Percentiles rank a stretch among this genome's conserved stretches.
phyloP scores from a whole-genome alignment of 805 yeast species.

The Candida orba region DNA sequence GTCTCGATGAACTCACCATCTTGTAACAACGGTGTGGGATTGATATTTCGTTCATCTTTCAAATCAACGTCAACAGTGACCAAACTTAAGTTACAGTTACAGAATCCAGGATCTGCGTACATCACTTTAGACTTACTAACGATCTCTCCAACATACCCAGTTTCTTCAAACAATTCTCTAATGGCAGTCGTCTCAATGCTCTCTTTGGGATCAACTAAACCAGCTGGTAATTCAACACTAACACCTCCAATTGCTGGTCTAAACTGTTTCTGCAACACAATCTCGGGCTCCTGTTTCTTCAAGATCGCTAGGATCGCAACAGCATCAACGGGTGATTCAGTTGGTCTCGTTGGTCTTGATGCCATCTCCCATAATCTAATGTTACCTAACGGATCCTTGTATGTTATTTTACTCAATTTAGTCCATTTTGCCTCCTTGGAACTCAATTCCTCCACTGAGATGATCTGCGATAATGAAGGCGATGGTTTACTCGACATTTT shows the following conservation, averaged over 20 bases:
- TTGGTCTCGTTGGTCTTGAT: constrained; percentile 31
- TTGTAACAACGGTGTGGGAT: constrained; percentile 73
- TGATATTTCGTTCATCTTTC: constrained; percentile 50
- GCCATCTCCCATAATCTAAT: constrained; percentile 89
- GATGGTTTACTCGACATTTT: constrained; percentile 22
- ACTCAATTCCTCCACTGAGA: constrained; percentile 24
- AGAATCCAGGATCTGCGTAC: constrained; percentile 80
- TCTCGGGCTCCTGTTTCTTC: constrained; percentile 37
- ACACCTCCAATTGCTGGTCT: constrained; percentile 89
- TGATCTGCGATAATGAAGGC: constrained; percentile 30
- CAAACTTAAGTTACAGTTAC: constrained; percentile 79
- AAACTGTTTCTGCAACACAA: constrained; percentile 74
- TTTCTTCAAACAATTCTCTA: constrained; percentile 85
- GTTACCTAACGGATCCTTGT: constrained; percentile 65
- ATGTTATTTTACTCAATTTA: constrained; percentile 56
- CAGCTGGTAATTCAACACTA: constrained; percentile 93
- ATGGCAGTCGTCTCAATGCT: constrained; percentile 71
- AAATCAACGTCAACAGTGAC: constrained; percentile 77
- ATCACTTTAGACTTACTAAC: constrained; percentile 38
- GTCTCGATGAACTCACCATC: constrained; percentile 90
- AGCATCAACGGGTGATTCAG: constrained; percentile 60
- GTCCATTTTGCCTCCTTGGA: constrained; percentile 58
- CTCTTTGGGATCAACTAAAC: constrained; percentile 82
- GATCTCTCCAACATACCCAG: constrained; percentile 79
- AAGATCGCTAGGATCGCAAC: constrained; percentile 83